Conservation (phyloP, 2,329 filamentous ascomycete species). For the Herpotrichia juniperi region DNA sequence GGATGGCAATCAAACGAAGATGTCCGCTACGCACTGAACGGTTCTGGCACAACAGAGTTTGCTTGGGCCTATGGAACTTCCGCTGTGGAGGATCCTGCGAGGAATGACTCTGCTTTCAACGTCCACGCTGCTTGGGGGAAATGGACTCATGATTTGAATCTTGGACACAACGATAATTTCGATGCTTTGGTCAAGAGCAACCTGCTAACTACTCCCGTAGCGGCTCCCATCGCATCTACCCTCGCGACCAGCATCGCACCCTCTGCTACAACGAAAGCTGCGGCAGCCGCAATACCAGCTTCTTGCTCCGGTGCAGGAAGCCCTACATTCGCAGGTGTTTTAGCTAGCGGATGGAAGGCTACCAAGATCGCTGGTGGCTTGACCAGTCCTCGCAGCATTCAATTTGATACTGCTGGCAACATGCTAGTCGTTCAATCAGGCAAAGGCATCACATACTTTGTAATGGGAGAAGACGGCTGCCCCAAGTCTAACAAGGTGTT, state of each 20-base stretch:
- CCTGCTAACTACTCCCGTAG: constrained; percentile 32
- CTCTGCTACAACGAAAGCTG: constrained; percentile 21
- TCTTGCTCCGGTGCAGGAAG: constrained; percentile 36
- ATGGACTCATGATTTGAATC: constrained; percentile 39
- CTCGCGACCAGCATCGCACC: neutral
- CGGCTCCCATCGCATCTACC: constrained; percentile 17
- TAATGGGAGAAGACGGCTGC: constrained; percentile 34
- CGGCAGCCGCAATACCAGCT: constrained; percentile 31
- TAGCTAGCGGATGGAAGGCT: constrained; percentile 40
- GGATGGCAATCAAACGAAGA: constrained; percentile 37
- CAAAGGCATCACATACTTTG: constrained; percentile 41
- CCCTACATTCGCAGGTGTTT: constrained; percentile 26
- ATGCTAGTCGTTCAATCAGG: constrained; percentile 42
- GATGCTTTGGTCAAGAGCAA: constrained; percentile 36
- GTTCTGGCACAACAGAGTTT: constrained; percentile 33
- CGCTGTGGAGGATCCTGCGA: constrained; percentile 32
- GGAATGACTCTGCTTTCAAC: constrained; percentile 40
- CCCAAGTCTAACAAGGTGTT: constrained; percentile 38
- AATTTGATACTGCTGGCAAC: constrained; percentile 38
- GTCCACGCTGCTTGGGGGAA: constrained; percentile 37
- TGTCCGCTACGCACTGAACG: constrained; percentile 29
- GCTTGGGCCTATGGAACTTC: constrained; percentile 38
- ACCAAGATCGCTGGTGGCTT: constrained; percentile 38
- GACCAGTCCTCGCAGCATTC: constrained; percentile 37
- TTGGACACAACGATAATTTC: constrained; percentile 38